Conservation (phyloP, 208 protist species). For the Leishmania mexicana region DNA sequence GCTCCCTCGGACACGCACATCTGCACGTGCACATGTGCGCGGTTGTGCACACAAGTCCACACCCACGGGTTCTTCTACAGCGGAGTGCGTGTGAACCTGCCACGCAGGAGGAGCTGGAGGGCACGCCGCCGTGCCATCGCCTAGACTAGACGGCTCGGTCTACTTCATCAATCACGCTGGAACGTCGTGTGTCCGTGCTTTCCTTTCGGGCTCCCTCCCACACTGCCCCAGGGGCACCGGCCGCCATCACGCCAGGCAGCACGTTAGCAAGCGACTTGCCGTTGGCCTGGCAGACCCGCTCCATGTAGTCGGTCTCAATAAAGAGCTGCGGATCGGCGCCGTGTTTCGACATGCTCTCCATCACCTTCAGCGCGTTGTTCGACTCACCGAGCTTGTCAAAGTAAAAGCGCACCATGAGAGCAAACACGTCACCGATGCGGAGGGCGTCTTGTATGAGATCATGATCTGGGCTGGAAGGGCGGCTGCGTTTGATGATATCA, state of each 20-base stretch:
- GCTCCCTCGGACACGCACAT: neutral
- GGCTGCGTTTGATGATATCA: conserved; percentile 86
- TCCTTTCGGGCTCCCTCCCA: conserved; percentile 14
- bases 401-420: conserved; percentile 94
- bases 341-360: conserved; percentile 93
- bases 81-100: neutral
- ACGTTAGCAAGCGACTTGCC: conserved; percentile 66
- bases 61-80: neutral
- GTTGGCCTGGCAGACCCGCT: conserved; percentile 82
- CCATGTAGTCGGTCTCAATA: conserved; percentile 88
- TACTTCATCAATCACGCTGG: conserved; percentile 34
- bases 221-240: neutral
- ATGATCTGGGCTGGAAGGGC: conserved; percentile 62
- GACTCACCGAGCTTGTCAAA: conserved; percentile 74
- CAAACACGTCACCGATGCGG: conserved; percentile 96
- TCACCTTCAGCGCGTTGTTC: conserved; percentile 84
- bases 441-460: conserved; percentile 76
- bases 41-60: neutral
- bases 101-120: neutral
- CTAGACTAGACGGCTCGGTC: neutral
- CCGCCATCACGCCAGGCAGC: conserved; percentile 22
- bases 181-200: conserved; percentile 25
- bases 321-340: conserved; percentile 86
- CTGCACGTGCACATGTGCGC: neutral
- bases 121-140: neutral